Base-by-base conservation (phyloP, 306 rosid genomes). In the Crotalaria pallida region DNA sequence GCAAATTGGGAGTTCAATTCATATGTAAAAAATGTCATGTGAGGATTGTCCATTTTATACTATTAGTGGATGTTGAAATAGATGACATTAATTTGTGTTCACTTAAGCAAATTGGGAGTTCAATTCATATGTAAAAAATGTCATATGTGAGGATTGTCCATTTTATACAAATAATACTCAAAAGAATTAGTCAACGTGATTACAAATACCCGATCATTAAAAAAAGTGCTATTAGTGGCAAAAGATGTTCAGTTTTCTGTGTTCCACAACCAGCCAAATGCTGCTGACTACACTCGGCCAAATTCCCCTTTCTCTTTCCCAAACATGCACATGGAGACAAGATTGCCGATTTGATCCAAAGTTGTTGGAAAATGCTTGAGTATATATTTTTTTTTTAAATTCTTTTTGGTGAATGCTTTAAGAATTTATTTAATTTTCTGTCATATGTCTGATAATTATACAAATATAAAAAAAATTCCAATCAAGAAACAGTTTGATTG, bases 241-340 rank as follows among this genome's bases (percentile, higher is more conserved):
- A 55, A 40, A 55, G 3, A 48, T 15, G n/a, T 13, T 12, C 15
- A 27, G 4, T 19, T 58, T 45, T 57, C 4, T 16, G 16, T 40
- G 26, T 24, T 58, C 29, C 15, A 9, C 27, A 24, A 26, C 19
- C 45, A 2, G 5, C n/a, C 67, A 70, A 41, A 41, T 41, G 66
- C 31, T 41, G 45, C 44, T 26, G 31, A 0, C 26, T 10, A 45
- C 1, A 6, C 7, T 45, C 58, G 5, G 38, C 76, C 59, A 29
- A 31, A 11, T 49, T 67, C 4, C 2, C 50, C 33, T 56, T 6
- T 44, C 33, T 58, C 26, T 7, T 33, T 24, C n/a, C 9, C 43
- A 16, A 41, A 53, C 66, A 31, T 45, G 69, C 69, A 59, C 50
- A 12, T 2, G 48, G 65, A 41, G n/a, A 63, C 78, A 63, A 52